phyloP scores from a whole-genome alignment of 2,329 filamentous ascomycete species.

The Coleophoma eucalyptorum region DNA sequence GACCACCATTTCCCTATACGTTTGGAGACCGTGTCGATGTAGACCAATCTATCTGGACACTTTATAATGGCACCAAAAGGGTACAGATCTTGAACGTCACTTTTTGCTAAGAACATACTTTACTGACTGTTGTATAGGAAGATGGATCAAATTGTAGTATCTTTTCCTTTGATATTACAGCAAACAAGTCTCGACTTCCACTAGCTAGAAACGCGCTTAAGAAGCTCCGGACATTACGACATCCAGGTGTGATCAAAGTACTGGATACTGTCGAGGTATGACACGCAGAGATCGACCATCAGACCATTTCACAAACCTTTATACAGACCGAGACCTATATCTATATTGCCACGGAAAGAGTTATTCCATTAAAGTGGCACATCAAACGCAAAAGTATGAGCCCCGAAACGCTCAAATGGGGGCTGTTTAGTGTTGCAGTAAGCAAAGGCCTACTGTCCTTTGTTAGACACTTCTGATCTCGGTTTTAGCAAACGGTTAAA shows the following conservation, averaged over 20 bases:
- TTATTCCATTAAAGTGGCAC: constrained; percentile 86
- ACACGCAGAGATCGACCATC: neutral
- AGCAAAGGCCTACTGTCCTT: constrained; percentile 11
- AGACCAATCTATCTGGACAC: constrained; percentile 92
- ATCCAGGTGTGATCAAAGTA: constrained; percentile 92
- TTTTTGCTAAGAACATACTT: neutral
- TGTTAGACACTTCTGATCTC: constrained; percentile 1
- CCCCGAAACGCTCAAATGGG: constrained; percentile 96
- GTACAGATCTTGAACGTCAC: constrained; percentile 37
- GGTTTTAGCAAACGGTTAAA: constrained; percentile 75
- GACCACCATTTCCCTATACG: constrained; percentile 85
- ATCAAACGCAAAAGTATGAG: constrained; percentile 83
- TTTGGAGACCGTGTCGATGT: constrained; percentile 92
- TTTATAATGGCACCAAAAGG: constrained; percentile 90
- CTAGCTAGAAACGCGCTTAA: constrained; percentile 91
- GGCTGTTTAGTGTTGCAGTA: constrained; percentile 80
- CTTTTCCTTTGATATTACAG: constrained; percentile 86
- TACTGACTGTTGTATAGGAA: constrained; percentile 54
- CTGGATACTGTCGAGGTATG: constrained; percentile 88
- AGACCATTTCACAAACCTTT: constrained; percentile 16
- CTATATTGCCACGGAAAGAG: constrained; percentile 90
- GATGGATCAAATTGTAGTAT: constrained; percentile 94
- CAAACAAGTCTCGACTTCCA: constrained; percentile 76
- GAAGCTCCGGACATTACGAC: constrained; percentile 87
- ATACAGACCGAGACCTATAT: constrained; percentile 85